Evolutionary conservation across 1,284 basidiomycete genomes (phyloP), one percentile per base, ranked within the genome.

Genomic region (Taiwanofungus camphoratus): DNA sequence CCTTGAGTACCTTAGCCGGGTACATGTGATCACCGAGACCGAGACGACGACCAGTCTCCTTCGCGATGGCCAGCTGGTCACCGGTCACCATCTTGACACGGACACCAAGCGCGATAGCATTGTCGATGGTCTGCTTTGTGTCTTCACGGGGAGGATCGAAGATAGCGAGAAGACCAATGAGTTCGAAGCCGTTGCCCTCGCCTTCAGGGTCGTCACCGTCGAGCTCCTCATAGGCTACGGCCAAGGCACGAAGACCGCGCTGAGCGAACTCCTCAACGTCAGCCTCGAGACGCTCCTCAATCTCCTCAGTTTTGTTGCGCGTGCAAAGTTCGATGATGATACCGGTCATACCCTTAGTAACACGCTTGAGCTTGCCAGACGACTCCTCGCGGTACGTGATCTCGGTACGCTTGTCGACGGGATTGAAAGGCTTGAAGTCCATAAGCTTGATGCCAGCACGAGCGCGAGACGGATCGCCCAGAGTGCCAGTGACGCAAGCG

Each of bases 71-170:
- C 62, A 98, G 90, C 75, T 97, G 92, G 69, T 98, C 94, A 81
- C 94, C 94, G 37, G 94, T 98, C 53, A 97, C 93, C 95, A 98
- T 98, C 87, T 98, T 98, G 68, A 98, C 94, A 68, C 87, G 87
- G 56, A 98, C 93, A 71, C 95, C 94, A 64, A 98, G 90, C 49
- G 86, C 85, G 51, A 93, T 75, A 48, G 94, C 94, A 67, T 97
- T 92, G 65, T 97, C 92, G 63, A 99, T 96, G 27, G 95, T 99
- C 73, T 97, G 90, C 77, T 97, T 96, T 68, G 95, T 99, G 68
- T 99, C 95, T 7, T 89, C 87, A 70, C 94, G 92, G 54, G 94
- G 94, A 55, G 94, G 95, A 67, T 98, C 94, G 70, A 93, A 97
- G 75, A 98, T 98, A 55, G 94, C 85, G 51, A 98, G 85, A 26